phyloP scores from a whole-genome alignment of 805 yeast species.

The Saccharomycopsis amapae region DNA sequence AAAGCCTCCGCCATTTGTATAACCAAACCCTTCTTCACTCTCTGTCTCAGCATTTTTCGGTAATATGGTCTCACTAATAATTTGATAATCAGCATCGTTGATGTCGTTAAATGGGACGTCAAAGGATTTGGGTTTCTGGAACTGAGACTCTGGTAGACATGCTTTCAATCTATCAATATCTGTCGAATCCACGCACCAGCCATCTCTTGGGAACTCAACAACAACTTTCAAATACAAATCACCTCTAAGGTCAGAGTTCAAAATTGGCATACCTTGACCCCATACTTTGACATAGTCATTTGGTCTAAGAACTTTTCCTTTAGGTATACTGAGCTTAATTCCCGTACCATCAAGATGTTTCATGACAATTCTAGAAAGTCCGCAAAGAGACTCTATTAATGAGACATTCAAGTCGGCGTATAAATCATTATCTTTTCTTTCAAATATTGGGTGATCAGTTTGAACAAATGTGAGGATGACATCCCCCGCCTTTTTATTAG shows the following conservation, averaged over 20 bases:
- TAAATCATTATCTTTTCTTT: constrained; percentile 57
- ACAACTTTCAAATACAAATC: constrained; percentile 64
- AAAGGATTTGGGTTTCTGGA: constrained; percentile 11
- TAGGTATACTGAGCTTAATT: constrained; percentile 54
- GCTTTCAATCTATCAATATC: constrained; percentile 51
- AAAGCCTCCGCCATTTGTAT: constrained; percentile 23
- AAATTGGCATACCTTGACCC: constrained; percentile 80
- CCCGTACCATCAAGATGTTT: constrained; percentile 78
- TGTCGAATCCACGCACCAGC: constrained; percentile 72
- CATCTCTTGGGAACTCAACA: constrained; percentile 76
- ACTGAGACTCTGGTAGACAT: constrained; percentile 39
- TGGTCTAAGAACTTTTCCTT: constrained; percentile 78
- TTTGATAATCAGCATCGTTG: constrained; percentile 26
- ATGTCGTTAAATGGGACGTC: constrained; percentile 28
- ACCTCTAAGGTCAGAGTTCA: constrained; percentile 40
- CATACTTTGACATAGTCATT: constrained; percentile 57
- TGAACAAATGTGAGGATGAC: constrained; percentile 56
- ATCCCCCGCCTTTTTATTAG: constrained; percentile 72
- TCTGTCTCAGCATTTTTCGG: constrained; percentile 23
- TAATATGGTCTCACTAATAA: constrained; percentile 17
- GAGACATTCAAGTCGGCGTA: constrained; percentile 54
- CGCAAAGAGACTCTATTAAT: constrained; percentile 77
- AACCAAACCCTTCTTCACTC: constrained; percentile 21
- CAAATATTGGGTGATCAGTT: constrained; percentile 39
- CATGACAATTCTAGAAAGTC: constrained; percentile 58